Evolutionary conservation across 345 rosid species (phyloP).

Genomic region (Dovyalis caffra): DNA sequence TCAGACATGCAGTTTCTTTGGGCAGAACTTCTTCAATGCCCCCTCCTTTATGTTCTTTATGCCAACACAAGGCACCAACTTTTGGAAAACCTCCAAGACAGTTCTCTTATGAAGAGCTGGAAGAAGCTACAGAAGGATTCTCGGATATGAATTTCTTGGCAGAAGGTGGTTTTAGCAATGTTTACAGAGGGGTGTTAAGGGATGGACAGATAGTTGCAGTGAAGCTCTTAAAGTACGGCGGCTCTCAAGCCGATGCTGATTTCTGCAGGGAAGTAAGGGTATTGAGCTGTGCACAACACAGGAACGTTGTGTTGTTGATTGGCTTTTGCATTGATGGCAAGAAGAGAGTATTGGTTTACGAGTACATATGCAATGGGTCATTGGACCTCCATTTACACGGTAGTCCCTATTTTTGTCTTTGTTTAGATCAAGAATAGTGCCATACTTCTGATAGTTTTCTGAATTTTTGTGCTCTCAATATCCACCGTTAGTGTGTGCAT

Average conservation of each 20-base stretch:
- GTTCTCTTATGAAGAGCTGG: slow-evolving; percentile 54
- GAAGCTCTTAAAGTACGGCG: slow-evolving; percentile 47
- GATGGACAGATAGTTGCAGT: slow-evolving; percentile 71
- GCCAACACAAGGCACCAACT: slow-evolving; percentile 64
- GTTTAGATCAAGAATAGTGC: neutral
- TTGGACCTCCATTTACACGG: slow-evolving; percentile 70
- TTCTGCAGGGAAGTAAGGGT: slow-evolving; percentile 69
- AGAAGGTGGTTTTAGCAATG: slow-evolving; percentile 61
- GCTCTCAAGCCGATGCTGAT: slow-evolving; percentile 60
- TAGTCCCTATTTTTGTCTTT: slow-evolving; percentile 17
- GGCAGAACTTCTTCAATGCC: slow-evolving; percentile 60
- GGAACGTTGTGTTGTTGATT: slow-evolving; percentile 65
- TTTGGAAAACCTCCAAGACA: slow-evolving; percentile 68
- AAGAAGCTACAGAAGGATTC: slow-evolving; percentile 63
- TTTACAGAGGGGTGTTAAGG: slow-evolving; percentile 52
- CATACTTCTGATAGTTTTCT: neutral
- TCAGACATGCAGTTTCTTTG: slow-evolving; percentile 43
- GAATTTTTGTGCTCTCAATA: neutral
- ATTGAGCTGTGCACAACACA: slow-evolving; percentile 75
- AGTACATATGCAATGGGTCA: slow-evolving; percentile 74
- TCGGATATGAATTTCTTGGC: slow-evolving; percentile 58
- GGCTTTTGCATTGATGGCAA: slow-evolving; percentile 60
- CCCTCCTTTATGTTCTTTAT: slow-evolving; percentile 73
- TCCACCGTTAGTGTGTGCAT: neutral
- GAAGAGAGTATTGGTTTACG: slow-evolving; percentile 59